phyloP scores from a whole-genome alignment of 2,329 filamentous ascomycete species.

The Colletotrichum sojae region DNA sequence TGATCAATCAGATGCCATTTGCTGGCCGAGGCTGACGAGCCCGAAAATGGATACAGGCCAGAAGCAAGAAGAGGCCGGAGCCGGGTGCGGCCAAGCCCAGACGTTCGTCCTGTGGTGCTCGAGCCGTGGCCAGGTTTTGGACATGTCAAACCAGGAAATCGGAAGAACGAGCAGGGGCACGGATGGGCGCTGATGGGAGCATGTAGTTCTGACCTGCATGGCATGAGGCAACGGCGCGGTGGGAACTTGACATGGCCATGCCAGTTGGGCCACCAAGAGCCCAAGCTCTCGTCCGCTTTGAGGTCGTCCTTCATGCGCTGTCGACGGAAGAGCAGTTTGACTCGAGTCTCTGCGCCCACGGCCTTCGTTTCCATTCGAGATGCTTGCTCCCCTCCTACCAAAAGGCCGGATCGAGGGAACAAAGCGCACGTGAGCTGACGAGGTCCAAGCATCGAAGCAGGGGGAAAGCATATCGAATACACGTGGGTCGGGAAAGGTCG shows the following conservation, averaged over 20 bases:
- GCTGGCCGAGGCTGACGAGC: conserved; percentile 18
- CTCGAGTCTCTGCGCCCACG: conserved; percentile 1
- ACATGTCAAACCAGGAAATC: conserved; percentile 19
- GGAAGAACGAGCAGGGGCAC: conserved; percentile 27
- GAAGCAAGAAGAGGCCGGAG: neutral
- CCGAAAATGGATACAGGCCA: too few relatives aligned
- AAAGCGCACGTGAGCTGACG: neutral
- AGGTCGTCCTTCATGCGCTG: conserved; percentile 9
- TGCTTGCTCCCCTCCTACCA: conserved; percentile 10
- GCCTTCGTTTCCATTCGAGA: conserved; percentile 9
- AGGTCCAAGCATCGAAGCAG: conserved; percentile 8
- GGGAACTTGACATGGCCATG: conserved; percentile 7
- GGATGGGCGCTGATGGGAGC: conserved; percentile 16
- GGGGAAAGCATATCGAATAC: conserved; percentile 7
- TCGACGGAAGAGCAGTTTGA: neutral
- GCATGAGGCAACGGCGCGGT: conserved; percentile 33
- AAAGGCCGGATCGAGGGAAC: conserved; percentile 10
- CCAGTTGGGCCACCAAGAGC: neutral
- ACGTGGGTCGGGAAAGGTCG: conserved; percentile 25
- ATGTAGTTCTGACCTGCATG: conserved; percentile 38
- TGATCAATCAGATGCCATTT: conserved; percentile 15
- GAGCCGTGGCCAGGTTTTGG: conserved; percentile 8
- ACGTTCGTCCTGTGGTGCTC: conserved; percentile 30
- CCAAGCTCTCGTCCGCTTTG: conserved; percentile 15
- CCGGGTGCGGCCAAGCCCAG: neutral